Conservation (phyloP, 106 monocot genomes). For the Agapanthus africanus region DNA sequence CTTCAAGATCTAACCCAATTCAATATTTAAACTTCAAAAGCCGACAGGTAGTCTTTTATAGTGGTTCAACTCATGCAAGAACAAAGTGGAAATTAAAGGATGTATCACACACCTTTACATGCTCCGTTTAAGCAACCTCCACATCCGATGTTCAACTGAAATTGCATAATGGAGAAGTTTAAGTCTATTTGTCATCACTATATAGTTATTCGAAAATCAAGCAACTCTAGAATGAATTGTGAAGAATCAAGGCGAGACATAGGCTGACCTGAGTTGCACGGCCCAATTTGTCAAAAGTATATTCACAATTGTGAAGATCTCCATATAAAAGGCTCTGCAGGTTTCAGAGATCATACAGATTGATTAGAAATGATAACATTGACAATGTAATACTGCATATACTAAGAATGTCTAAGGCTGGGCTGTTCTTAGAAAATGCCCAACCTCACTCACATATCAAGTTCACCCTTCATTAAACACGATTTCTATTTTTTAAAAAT, state of each 20-base stretch:
- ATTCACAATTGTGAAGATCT: constrained; percentile 73
- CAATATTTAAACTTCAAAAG: too few species aligned
- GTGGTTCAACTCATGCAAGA: not conserved
- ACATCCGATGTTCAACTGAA: constrained; percentile 81
- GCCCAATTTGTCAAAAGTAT: constrained; percentile 82
- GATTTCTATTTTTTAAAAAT: not conserved
- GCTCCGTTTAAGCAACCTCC: constrained; percentile 71
- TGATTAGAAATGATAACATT: not conserved
- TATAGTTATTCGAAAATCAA: not conserved
- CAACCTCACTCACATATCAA: not conserved
- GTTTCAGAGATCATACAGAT: not conserved
- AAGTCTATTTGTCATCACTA: too few species aligned
- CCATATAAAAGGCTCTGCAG: constrained; percentile 65
- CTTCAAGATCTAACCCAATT: too few species aligned
- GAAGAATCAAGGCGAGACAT: not conserved
- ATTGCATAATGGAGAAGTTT: constrained; percentile 11
- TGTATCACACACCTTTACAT: constrained; percentile 63
- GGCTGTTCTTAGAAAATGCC: not conserved
- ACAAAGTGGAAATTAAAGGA: not conserved
- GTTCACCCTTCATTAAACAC: not conserved
- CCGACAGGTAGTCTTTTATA: not conserved
- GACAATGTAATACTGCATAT: not conserved
- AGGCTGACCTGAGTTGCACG: constrained; percentile 74
- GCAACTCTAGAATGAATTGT: not conserved
- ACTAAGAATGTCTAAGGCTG: not conserved